A percentile compares a stretch with the other conserved stretches of the same genome.
phyloP scores from a whole-genome alignment of 805 yeast genomes.

The Metschnikowia amazonensis region DNA sequence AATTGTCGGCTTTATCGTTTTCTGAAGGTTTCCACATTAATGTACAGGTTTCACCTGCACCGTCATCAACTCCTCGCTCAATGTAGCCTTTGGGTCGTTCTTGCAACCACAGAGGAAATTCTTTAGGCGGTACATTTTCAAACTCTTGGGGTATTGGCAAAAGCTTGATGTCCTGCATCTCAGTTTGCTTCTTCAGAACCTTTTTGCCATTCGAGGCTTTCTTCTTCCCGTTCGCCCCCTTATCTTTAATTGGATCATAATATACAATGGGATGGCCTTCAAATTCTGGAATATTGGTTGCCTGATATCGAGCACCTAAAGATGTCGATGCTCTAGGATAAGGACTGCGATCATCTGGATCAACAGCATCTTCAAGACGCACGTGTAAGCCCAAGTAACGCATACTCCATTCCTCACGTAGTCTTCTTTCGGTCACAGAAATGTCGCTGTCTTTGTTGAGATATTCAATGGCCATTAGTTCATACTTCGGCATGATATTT shows the following conservation, averaged over 20 bases:
- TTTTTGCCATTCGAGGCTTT: constrained; percentile 13
- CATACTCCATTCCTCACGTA: constrained; percentile 75
- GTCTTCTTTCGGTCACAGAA: constrained; percentile 46
- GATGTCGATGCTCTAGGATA: constrained; percentile 79
- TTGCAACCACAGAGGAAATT: constrained; percentile 72
- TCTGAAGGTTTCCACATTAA: constrained; percentile 61
- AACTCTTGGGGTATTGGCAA: constrained; percentile 49
- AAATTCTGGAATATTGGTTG: constrained; percentile 62
- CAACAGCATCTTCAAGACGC: constrained; percentile 70
- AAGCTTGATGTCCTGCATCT: constrained; percentile 21
- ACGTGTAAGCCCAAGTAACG: constrained; percentile 76
- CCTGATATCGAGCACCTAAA: constrained; percentile 71
- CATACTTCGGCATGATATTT: constrained; percentile 47
- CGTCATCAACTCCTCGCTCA: constrained; percentile 75
- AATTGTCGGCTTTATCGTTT: constrained; percentile 23
- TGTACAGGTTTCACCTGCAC: constrained; percentile 47
- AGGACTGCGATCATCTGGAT: constrained; percentile 66
- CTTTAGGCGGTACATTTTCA: constrained; percentile 37
- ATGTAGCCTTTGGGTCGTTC: constrained; percentile 76
- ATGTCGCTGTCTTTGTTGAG: constrained; percentile 42
- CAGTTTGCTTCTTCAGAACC: constrained; percentile 17
- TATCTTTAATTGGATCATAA: constrained; percentile 42
- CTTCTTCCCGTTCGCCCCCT: constrained; percentile 8
- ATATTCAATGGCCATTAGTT: constrained; percentile 53
- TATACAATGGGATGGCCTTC: constrained; percentile 58